Evolutionary conservation across 768 basidiomycete species (phyloP).

Genomic region (Boletus sp.): DNA sequence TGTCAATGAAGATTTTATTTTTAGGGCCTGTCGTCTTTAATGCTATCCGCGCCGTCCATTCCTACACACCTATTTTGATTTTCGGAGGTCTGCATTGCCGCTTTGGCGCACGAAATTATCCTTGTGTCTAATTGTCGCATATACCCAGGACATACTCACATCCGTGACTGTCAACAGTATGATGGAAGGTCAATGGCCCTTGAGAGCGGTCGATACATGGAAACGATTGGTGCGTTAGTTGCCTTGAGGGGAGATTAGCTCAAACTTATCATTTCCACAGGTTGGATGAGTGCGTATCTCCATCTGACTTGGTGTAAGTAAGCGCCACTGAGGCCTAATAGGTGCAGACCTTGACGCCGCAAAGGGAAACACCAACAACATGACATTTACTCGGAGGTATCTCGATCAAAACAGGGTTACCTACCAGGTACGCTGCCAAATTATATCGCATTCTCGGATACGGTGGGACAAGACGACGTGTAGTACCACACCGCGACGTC

Average conservation of each 20-base stretch:
- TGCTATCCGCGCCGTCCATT: slow-evolving; percentile 70
- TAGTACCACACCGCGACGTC: slow-evolving; percentile 63
- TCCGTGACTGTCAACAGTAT: slow-evolving; percentile 28
- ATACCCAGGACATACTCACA: slow-evolving; percentile 47
- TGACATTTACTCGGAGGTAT: slow-evolving; percentile 69
- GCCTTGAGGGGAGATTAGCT: background rate
- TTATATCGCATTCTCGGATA: background rate
- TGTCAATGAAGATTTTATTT: background rate
- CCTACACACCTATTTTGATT: slow-evolving; percentile 74
- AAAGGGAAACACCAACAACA: slow-evolving; percentile 40
- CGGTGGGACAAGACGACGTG: background rate
- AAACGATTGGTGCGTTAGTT: slow-evolving; percentile 67
- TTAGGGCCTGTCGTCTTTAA: slow-evolving; percentile 70
- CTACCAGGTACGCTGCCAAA: slow-evolving; percentile 50
- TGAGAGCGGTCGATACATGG: slow-evolving; percentile 88
- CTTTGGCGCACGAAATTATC: background rate
- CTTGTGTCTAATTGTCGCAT: background rate
- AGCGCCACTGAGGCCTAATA: slow-evolving; percentile 15
- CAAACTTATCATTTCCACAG: slow-evolving; percentile 4
- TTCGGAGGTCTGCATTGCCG: slow-evolving; percentile 54
- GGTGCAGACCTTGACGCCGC: slow-evolving; percentile 46
- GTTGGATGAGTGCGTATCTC: slow-evolving; percentile 59
- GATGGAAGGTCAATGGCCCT: slow-evolving; percentile 38
- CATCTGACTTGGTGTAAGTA: background rate
- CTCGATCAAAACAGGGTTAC: slow-evolving; percentile 77